These are phyloP conservation scores for Cystobasidium slooffiae DNA, from an alignment of 1,284 basidiomycete genomes.

Conservation along the genomic window DNA sequence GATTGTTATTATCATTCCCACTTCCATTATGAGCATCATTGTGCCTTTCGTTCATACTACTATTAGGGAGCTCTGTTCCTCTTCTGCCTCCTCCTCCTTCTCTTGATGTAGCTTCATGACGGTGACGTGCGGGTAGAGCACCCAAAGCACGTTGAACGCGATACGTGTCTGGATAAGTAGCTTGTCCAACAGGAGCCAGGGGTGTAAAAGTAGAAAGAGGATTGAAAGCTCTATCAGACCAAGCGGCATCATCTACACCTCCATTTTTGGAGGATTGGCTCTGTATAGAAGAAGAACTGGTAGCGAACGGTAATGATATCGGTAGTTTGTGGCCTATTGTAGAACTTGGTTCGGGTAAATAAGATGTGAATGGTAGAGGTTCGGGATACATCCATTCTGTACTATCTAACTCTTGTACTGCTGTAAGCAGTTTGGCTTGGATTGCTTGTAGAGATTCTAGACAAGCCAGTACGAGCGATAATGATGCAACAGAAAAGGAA, in stretches of 20 bases:
- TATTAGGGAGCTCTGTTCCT: neutral
- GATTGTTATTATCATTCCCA: neutral
- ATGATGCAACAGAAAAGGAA: too few species aligned
- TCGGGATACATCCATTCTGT: conserved; percentile 42
- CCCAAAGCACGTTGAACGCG: conserved; percentile 34
- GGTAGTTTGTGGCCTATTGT: conserved; percentile 14
- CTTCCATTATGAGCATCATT: neutral
- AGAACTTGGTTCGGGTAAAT: conserved; percentile 15
- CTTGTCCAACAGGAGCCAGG: conserved; percentile 25
- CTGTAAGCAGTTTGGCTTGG: conserved; percentile 20
- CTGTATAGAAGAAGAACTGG: neutral
- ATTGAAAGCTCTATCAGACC: conserved; percentile 40
- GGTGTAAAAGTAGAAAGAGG: conserved; percentile 39
- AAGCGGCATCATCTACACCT: neutral
- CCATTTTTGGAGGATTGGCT: neutral
- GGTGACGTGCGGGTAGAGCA: neutral
- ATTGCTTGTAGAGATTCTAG: conserved; percentile 33
- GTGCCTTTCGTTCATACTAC: neutral
- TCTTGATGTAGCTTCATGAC: neutral
- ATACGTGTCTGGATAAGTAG: conserved; percentile 33
- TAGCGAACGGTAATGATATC: neutral
- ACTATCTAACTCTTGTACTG: conserved; percentile 34
- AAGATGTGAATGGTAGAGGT: conserved; percentile 20
- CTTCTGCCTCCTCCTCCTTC: neutral
- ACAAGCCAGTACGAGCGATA: too few species aligned